Evolutionary conservation across 2,329 filamentous ascomycete genomes (phyloP), one percentile per base, ranked within the genome.

Genomic region (Grosmannia huntii): DNA sequence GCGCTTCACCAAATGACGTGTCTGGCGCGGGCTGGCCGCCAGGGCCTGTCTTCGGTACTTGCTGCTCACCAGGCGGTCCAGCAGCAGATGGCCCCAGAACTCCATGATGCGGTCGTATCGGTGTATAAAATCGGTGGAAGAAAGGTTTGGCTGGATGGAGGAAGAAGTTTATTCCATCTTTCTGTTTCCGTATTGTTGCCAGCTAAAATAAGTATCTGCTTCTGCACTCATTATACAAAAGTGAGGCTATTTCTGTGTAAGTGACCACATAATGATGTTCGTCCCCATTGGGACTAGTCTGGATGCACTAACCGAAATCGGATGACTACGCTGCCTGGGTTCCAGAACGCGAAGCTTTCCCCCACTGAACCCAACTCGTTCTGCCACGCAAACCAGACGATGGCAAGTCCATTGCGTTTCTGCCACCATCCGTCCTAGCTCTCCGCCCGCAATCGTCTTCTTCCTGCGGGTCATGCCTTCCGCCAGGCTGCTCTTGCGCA

Each of bases 401-500:
- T 51, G 25, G 49, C 49, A 25, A 28, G 25, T 25, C 14, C 25
- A 28, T 28, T 25, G 19, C 14, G 25, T 4, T 28, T 27, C 48
- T 14, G n/a, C 11, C 46, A 25, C 46, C 23, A n/a, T 3, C 46
- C 46, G 23, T 14, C 21, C 46, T 23, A 12, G 23, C 46, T 12
- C 9, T 49, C 21, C 5, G 25, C 41, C 3, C 19, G 41, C 41
- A 25, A 27, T 27, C 7, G 10, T 25, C 46, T 11, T 49, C 2
- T 49, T 11, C 21, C 46, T 28, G n/a, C 11, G 16, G 1, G 48
- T 23, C 11, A 62, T 62, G 61, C 60, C 61, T 33, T 31, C 58
- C 2, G 58, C 44, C 23, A 51, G 57, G 36, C 55, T 60, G 55
- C 55, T 61, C n/a, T n/a, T 58, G 55, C 58, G 41, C 19, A n/a